phyloP scores from a whole-genome alignment of 306 rosid genomes.

The Ochetophila trinervis region DNA sequence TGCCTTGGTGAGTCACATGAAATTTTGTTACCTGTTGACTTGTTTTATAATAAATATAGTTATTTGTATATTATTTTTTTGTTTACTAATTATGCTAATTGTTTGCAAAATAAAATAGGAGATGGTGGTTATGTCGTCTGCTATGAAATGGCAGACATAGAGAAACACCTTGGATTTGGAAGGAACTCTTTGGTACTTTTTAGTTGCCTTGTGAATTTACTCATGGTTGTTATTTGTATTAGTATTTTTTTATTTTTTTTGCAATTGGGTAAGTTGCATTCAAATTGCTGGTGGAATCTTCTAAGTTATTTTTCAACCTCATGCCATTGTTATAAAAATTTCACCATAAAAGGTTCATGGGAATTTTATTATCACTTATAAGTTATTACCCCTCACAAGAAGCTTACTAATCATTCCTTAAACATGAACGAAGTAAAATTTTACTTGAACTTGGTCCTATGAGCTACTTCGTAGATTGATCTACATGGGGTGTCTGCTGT shows the following conservation, averaged over 20 bases:
- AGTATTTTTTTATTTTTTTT: no score
- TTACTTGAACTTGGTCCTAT: neutral
- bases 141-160: constrained; percentile 74
- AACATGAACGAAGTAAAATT: neutral
- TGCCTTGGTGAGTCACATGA: constrained; percentile 55
- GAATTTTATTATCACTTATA: no score
- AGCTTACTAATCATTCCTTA: neutral
- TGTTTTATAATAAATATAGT: neutral
- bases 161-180: constrained; percentile 71
- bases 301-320: neutral
- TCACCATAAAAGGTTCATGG: no score
- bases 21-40: neutral
- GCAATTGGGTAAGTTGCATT: constrained; percentile 12
- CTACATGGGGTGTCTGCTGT: no score
- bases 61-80: constrained; percentile 1
- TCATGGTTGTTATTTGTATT: constrained; percentile 11
- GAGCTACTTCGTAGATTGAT: neutral
- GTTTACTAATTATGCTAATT: constrained; percentile 13
- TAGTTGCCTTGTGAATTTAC: constrained; percentile 14
- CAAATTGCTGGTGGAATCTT: neutral
- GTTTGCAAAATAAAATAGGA: constrained; percentile 45
- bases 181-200: constrained; percentile 72
- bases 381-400: no score
- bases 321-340: neutral
- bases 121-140: constrained; percentile 71